Evolutionary conservation across 495 filamentous ascomycete genomes (phyloP).

Genomic region (Platismatia glauca): DNA sequence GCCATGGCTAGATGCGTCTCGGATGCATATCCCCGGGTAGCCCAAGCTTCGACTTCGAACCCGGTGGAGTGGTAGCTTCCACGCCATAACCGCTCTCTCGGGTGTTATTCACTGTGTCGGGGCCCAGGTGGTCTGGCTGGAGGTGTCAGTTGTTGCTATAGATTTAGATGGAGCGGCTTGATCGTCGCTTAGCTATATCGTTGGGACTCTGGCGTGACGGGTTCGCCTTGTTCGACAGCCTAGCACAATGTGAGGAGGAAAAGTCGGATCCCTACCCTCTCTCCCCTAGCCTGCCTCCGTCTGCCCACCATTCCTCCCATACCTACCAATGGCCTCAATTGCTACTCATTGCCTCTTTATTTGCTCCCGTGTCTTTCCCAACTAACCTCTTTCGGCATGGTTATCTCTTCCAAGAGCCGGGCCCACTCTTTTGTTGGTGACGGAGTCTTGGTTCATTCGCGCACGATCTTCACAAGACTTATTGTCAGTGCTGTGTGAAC

Average conservation of each 20-base stretch:
- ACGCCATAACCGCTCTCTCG: constrained; percentile 7
- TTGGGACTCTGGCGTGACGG: background rate
- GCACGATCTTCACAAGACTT: background rate
- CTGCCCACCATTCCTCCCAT: background rate
- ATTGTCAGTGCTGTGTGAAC: background rate
- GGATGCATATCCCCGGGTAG: constrained; percentile 9
- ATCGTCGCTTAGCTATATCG: background rate
- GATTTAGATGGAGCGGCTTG: background rate
- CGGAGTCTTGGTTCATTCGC: background rate
- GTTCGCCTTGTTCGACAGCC: background rate
- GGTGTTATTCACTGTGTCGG: background rate
- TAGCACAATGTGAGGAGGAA: background rate
- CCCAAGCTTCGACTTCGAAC: background rate
- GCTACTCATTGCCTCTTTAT: too few species aligned
- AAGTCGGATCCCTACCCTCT: background rate
- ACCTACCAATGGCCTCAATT: too few species aligned
- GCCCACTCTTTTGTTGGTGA: background rate
- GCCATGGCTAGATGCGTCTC: background rate
- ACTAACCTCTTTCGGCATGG: background rate
- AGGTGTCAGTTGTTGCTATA: background rate
- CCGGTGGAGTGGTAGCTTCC: constrained; percentile 5
- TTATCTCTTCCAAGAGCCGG: background rate
- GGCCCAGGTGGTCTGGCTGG: background rate
- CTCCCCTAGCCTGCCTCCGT: background rate
- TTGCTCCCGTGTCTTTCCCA: too few species aligned